Base-by-base conservation (phyloP, 2,329 filamentous ascomycete genomes). In the Cladosporium colombiae region DNA sequence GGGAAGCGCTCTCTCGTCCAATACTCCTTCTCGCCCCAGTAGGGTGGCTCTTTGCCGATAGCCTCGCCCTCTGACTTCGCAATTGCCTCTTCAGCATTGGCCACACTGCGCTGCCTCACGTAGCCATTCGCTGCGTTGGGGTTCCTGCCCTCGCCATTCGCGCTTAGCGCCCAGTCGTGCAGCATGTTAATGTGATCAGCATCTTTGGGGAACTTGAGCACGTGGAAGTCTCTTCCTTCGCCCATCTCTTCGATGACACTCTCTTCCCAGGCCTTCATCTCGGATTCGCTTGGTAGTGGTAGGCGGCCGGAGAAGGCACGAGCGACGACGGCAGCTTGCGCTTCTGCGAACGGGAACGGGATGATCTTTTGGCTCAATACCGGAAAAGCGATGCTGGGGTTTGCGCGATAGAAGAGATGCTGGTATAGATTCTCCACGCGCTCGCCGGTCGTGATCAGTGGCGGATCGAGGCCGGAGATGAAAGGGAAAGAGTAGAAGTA, bases 401-500 rank as follows among this genome's bases (percentile, higher is more conserved):
- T 86, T 0, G 86, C 81, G 3, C 89, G 88, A 75, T 89, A 88
- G 76, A 97, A 89, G 11, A 97, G 73, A 72, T 98, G 92, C 70
- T 92, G 83, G 76, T 93, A 97, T 3, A 93, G 79, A 37, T 89
- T 87, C 67, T 88, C 82, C 0, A 93, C 88, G 31, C 90, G 85
- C 37, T 84, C 85, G 0, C 93, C 93, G 64, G 88, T 85, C 0
- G 85, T 88, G 64, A 93, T 83, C 1, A 92, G 75, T 0, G 86
- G 81, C 0, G 87, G 83, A 21, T 67, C 44, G 3, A 86, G 74
- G 73, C 76, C 75, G 2, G 78, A 76, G 3, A 89, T 75, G 73
- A 97, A 97, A 0, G 93, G 92, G 66, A 90, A 91, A 5, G 89
- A 88, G 78, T 91, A 97, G 65, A 96, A 86, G 73, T 96, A 98